Evolutionary conservation across 768 basidiomycete genomes (phyloP).

Genomic region (Naematelia aurantialba): DNA sequence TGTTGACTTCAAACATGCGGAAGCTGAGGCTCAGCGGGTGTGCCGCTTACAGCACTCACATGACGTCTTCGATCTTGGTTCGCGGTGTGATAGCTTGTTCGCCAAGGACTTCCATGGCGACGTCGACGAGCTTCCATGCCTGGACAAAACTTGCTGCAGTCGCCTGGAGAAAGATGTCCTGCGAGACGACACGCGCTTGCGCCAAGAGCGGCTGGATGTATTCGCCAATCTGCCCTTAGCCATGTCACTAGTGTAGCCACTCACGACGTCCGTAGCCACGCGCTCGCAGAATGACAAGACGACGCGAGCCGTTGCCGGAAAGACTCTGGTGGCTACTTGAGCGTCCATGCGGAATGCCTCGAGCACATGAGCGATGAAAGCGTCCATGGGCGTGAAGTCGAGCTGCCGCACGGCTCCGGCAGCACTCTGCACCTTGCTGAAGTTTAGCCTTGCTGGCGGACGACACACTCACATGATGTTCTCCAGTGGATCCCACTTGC

Average conservation of each 20-base stretch:
- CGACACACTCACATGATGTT: conserved; percentile 56
- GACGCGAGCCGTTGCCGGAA: conserved; percentile 74
- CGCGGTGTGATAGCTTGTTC: conserved; percentile 11
- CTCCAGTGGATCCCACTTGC: conserved; percentile 71
- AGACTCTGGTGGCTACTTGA: conserved; percentile 73
- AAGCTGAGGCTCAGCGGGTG: conserved; percentile 58
- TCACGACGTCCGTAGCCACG: conserved; percentile 70
- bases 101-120: conserved; percentile 58
- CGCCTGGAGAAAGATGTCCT: conserved; percentile 68
- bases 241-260: conserved; percentile 15
- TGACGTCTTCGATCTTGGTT: conserved; percentile 66
- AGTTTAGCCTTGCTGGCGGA: conserved; percentile 49
- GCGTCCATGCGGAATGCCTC: conserved; percentile 69
- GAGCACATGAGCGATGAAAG: conserved; percentile 71
- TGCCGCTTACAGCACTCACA: conserved; percentile 59
- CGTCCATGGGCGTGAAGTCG: conserved; percentile 90
- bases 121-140: conserved; percentile 78
- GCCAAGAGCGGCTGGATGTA: conserved; percentile 75
- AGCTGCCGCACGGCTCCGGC: conserved; percentile 55
- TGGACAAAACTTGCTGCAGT: conserved; percentile 86
- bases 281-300: conserved; percentile 78
- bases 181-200: conserved; percentile 70
- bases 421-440: conserved; percentile 43
- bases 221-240: conserved; percentile 65
- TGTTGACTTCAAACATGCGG: conserved; percentile 89